Evolutionary conservation across 2,329 filamentous ascomycete genomes (phyloP), one percentile per base, ranked within the genome.

Genomic region (Pyrenochaeta sp.): DNA sequence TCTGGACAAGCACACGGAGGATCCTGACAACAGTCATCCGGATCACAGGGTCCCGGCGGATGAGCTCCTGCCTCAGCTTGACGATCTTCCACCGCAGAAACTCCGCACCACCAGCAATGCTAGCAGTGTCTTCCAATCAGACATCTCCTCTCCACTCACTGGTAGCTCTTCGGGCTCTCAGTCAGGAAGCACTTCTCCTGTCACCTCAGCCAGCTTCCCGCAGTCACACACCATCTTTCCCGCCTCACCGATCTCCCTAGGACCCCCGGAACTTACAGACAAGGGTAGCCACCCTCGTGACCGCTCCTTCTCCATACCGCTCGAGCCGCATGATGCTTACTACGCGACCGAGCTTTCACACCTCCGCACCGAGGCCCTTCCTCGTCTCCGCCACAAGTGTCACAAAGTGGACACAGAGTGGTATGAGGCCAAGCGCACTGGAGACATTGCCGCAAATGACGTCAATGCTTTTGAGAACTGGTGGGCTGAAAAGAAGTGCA

Each of bases 311-410:
- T 72, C 71, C 12, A 72, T 66, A 10, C 76, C 75, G 7, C 67
- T 72, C 19, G 69, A 78, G 53, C 71, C 73, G n/a, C 68, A 71
- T 53, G 67, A 72, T 39, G 66, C 71, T 42, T 74, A 76, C 57
- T 76, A 73, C 45, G 63, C 63, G n/a, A 67, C 68, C 3, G 74
- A 78, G 65, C 65, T 78, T 36, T 74, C 74, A 19, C 74, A 80
- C 46, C 62, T 82, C 39, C 77, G 77, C 56, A 72, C 73, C 34
- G 73, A 77, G 53, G 71, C 76, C n/a, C 66, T 82, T 32, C 74
- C 78, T 3, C 79, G 80, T 51, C 76, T 83, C 54, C 78, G 78
- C 34, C 81, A 82, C 56, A 59, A 69, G 39, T 63, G 65, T 24
- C 72, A 68, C 64, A 70, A 74, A 46, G 72, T 79, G 22, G 74